Percentiles rank a stretch among this genome's conserved stretches.
Evolutionary conservation across 768 basidiomycete species (phyloP).

Genomic region (Naematelia aurantialba): DNA sequence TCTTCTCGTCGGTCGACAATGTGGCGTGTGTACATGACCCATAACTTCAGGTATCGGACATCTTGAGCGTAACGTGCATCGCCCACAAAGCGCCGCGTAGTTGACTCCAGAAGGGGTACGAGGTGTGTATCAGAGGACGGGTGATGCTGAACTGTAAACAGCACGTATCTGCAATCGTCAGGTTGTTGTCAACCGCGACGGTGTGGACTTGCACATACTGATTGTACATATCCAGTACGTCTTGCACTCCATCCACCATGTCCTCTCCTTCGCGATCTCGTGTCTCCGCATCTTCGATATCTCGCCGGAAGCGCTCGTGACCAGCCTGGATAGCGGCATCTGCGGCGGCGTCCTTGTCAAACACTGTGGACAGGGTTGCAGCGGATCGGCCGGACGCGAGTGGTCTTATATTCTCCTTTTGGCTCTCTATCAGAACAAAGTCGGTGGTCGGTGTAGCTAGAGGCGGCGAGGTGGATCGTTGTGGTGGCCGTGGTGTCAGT

Average conservation of each 20-base stretch:
- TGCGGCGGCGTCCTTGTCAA: slow-evolving; percentile 62
- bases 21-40: slow-evolving; percentile 79
- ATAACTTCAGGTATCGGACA: slow-evolving; percentile 83
- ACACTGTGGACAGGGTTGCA: slow-evolving; percentile 51
- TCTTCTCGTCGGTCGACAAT: slow-evolving; percentile 65
- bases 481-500: neutral
- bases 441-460: slow-evolving; percentile 49
- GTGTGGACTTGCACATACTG: slow-evolving; percentile 52
- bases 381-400: slow-evolving; percentile 54
- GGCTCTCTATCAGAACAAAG: slow-evolving; percentile 52
- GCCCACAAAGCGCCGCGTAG: slow-evolving; percentile 72
- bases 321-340: slow-evolving; percentile 54
- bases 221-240: slow-evolving; percentile 79
- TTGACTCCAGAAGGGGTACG: slow-evolving; percentile 74
- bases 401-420: slow-evolving; percentile 57
- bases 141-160: slow-evolving; percentile 83
- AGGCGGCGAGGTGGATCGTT: neutral
- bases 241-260: slow-evolving; percentile 64
- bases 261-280: slow-evolving; percentile 51
- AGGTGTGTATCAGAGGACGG: slow-evolving; percentile 72
- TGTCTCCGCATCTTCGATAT: slow-evolving; percentile 51
- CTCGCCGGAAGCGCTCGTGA: slow-evolving; percentile 47
- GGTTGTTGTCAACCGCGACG: neutral
- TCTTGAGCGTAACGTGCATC: slow-evolving; percentile 78
- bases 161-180: slow-evolving; percentile 56